Conservation (phyloP, 768 basidiomycete species). For the Cystobasidium ongulense region DNA sequence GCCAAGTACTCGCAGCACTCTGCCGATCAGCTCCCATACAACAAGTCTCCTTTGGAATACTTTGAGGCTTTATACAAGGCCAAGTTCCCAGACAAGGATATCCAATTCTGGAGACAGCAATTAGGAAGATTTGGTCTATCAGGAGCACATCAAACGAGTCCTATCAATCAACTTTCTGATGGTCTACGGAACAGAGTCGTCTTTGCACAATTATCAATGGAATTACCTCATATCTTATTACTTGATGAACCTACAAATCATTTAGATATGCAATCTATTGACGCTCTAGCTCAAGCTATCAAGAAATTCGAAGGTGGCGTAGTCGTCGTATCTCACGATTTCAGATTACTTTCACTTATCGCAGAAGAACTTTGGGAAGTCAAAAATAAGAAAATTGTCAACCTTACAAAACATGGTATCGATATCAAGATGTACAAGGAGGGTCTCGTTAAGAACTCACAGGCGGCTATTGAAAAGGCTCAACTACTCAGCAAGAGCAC, state of each 20-base stretch:
- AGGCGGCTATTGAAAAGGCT: constrained; percentile 34
- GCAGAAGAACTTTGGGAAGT: constrained; percentile 99
- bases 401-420: constrained; percentile 82
- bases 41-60: constrained; percentile 82
- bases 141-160: constrained; percentile 83
- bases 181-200: constrained; percentile 89
- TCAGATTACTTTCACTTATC: constrained; percentile 95
- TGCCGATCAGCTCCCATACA: constrained; percentile 95
- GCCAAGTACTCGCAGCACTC: constrained; percentile 94
- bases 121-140: constrained; percentile 92
- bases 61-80: constrained; percentile 69
- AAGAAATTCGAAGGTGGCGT: constrained; percentile 96
- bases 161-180: constrained; percentile 89
- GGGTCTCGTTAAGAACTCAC: constrained; percentile 34
- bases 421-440: constrained; percentile 90
- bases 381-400: constrained; percentile 81
- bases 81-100: constrained; percentile 90
- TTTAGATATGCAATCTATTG: constrained; percentile 86
- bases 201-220: constrained; percentile 93
- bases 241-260: constrained; percentile 95
- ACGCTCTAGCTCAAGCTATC: constrained; percentile 88
- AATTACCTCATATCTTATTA: constrained; percentile 88
- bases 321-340: constrained; percentile 98
- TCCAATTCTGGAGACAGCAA: constrained; percentile 87
- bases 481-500: constrained; percentile 6